Conservation (phyloP, 192 early-diverging fungal species). For the Backusella parvicylindrica region DNA sequence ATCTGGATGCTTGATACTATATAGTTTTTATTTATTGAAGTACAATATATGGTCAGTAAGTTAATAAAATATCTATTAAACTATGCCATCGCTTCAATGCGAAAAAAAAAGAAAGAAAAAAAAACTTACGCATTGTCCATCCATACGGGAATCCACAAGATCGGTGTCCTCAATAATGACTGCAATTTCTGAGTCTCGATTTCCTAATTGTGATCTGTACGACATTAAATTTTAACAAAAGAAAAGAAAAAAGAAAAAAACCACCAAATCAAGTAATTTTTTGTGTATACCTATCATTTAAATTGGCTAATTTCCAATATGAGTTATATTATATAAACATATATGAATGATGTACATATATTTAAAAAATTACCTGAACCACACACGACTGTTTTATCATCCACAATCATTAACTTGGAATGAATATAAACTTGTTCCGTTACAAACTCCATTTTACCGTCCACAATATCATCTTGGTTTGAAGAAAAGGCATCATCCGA, state of each 20-base stretch:
- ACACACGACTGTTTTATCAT: constrained; percentile 78
- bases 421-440: constrained; percentile 88
- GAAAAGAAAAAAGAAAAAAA: neutral
- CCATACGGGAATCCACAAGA: constrained; percentile 65
- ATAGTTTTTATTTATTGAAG: neutral
- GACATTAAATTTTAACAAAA: constrained; percentile 8
- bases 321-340: neutral
- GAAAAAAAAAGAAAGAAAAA: neutral
- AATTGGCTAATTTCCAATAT: constrained; percentile 18
- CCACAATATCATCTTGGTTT: constrained; percentile 13
- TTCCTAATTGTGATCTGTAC: constrained; percentile 76
- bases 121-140: constrained; percentile 50
- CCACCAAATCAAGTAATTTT: neutral
- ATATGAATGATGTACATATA: neutral
- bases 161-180: constrained; percentile 79
- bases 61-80: neutral
- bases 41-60: neutral
- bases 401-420: constrained; percentile 84
- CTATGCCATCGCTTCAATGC: neutral
- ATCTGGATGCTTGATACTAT: constrained; percentile 63
- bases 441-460: constrained; percentile 47
- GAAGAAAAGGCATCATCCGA: neutral
- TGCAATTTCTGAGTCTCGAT: constrained; percentile 87
- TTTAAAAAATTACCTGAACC: constrained; percentile 55
- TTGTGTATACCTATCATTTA: constrained; percentile 28